Evolutionary conservation across 2,329 filamentous ascomycete genomes (phyloP), one percentile per base, ranked within the genome.

Genomic region (Paradendryphiella salina): DNA sequence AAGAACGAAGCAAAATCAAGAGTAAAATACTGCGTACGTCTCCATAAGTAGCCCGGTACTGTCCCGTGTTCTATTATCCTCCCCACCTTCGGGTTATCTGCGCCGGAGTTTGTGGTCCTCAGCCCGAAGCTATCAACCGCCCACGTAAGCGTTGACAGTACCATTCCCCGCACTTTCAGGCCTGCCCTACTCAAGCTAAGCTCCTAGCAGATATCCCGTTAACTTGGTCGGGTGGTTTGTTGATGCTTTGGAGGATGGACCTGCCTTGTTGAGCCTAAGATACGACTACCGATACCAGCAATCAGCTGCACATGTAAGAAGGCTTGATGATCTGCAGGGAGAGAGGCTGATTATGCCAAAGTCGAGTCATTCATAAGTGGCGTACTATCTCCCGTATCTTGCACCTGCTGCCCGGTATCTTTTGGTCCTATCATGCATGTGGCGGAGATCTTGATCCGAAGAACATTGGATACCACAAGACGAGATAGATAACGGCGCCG

Each of bases 31-130:
- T 35, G 35, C 9, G 0, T 10, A 9, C 15, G 23, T 15, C 8
- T 47, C 14, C 32, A 18, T 37, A 18, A 9, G 48, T 51, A 41
- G 28, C 14, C n/a, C 48, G 41, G 48, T 38, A 33, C 38, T 23
- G 35, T 48, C 37, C 46, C 40, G 50, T 44, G 51, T 46, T 49
- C 45, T 50, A 28, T 50, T 50, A 31, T 50, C 41, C 50, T 57
- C 60, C 60, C 62, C 62, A 65, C 60, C 58, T 51, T 63, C 58
- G 52, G 52, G 49, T 20, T 32, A 55, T 44, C 35, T 45, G 52
- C 47, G 46, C 52, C 50, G 56, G 54, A 45, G 54, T 52, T 38
- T 31, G 36, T 32, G 33, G 37, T 28, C 35, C 21, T 38, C 28
- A 36, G 36, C 47, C 47, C 47, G 46, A 28, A 45, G 26, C 40